Percentiles rank a stretch among this genome's conserved stretches.
Evolutionary conservation across 371 early-diverging fungal species (phyloP).

Genomic region (Circinella umbellata): DNA sequence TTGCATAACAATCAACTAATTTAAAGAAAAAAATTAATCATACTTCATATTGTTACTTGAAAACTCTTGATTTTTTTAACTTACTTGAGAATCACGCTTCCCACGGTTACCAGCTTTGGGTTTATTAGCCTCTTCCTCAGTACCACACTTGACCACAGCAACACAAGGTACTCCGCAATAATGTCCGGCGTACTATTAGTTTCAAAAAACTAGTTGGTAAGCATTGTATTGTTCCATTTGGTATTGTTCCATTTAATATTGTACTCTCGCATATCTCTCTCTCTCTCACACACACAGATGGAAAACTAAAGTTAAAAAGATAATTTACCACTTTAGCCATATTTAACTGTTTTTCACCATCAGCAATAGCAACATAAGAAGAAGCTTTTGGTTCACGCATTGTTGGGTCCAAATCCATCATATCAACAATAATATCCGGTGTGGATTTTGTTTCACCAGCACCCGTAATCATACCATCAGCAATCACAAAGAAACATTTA

Average conservation of each 20-base stretch:
- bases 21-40: not conserved
- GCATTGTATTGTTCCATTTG: not conserved
- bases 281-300: too few relatives aligned
- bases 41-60: not conserved
- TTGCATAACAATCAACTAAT: slow-evolving; percentile 83
- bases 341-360: slow-evolving; percentile 91
- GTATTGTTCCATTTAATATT: not conserved
- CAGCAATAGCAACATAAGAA: slow-evolving; percentile 89
- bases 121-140: slow-evolving; percentile 65
- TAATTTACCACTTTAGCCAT: slow-evolving; percentile 82
- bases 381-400: slow-evolving; percentile 62
- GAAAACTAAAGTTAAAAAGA: not conserved
- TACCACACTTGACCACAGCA: slow-evolving; percentile 93
- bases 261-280: too few relatives aligned
- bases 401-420: slow-evolving; percentile 69
- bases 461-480: slow-evolving; percentile 54
- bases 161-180: slow-evolving; percentile 88
- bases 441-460: slow-evolving; percentile 61
- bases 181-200: slow-evolving; percentile 80
- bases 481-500: slow-evolving; percentile 53
- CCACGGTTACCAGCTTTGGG: slow-evolving; percentile 95
- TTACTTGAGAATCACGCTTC: slow-evolving; percentile 96
- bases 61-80: too few relatives aligned
- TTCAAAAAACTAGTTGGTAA: slow-evolving; percentile 2
- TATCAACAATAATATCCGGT: slow-evolving; percentile 75